These are phyloP conservation scores for Ocimum tenuiflorum DNA, from an alignment of 257 asterid species.

Conservation along the genomic window DNA sequence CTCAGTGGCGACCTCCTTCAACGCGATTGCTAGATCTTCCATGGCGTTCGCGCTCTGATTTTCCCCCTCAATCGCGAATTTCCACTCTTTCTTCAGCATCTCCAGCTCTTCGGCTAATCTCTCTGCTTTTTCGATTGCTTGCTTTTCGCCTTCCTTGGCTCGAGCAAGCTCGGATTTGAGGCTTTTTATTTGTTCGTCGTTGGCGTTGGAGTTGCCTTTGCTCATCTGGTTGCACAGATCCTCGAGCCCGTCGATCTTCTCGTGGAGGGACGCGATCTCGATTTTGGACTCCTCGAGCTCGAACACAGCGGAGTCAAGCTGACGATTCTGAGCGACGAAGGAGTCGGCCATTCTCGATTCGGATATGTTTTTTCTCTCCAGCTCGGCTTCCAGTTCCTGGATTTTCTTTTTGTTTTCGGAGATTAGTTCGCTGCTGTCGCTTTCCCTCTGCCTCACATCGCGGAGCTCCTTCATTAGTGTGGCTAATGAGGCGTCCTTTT, in stretches of 20 bases:
- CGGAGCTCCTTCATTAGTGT: slow-evolving; percentile 36
- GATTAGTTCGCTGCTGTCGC: slow-evolving; percentile 1
- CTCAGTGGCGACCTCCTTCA: slow-evolving; percentile 64
- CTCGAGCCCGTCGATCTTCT: slow-evolving; percentile 31
- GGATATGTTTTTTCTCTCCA: slow-evolving; percentile 20
- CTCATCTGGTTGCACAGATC: slow-evolving; percentile 16
- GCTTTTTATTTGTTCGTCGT: slow-evolving; percentile 18
- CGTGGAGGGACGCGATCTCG: slow-evolving; percentile 32
- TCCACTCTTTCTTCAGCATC: slow-evolving; percentile 39
- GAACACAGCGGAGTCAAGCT: slow-evolving; percentile 39
- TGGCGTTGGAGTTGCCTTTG: not conserved
- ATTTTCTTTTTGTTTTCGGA: slow-evolving; percentile 29
- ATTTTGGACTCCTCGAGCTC: slow-evolving; percentile 50
- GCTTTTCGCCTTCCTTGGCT: slow-evolving; percentile 27
- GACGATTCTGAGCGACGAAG: slow-evolving; percentile 26
- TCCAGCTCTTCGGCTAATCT: slow-evolving; percentile 28
- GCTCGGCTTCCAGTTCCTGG: slow-evolving; percentile 46
- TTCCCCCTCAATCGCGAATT: slow-evolving; percentile 54
- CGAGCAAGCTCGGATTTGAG: slow-evolving; percentile 24
- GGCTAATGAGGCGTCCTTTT: slow-evolving; percentile 29
- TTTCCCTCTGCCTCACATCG: slow-evolving; percentile 27
- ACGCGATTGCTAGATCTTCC: slow-evolving; percentile 77
- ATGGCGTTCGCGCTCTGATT: slow-evolving; percentile 65
- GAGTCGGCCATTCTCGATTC: slow-evolving; percentile 40
- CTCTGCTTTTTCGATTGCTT: slow-evolving; percentile 20